Conservation (phyloP, 2,329 filamentous ascomycete genomes). For the Calonectria montana region DNA sequence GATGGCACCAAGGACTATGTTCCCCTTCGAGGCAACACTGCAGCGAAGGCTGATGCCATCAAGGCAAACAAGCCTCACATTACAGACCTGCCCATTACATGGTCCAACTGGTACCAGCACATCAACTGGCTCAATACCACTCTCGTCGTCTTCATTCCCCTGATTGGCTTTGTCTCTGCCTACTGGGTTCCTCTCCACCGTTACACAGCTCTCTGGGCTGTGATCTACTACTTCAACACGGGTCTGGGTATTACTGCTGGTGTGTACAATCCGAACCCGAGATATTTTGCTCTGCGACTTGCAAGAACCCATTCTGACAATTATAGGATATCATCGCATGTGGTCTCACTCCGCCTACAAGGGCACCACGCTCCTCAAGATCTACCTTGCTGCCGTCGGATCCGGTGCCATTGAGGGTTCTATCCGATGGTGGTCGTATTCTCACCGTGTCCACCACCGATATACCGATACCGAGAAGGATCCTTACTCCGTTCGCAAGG, state of each 20-base stretch:
- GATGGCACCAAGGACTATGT: slow-evolving; percentile 69
- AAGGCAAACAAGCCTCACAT: slow-evolving; percentile 77
- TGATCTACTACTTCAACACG: slow-evolving; percentile 86
- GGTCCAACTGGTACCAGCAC: slow-evolving; percentile 89
- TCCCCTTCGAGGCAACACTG: slow-evolving; percentile 54
- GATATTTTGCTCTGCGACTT: background rate
- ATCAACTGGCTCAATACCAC: slow-evolving; percentile 93
- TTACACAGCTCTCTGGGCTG: slow-evolving; percentile 79
- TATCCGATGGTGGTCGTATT: slow-evolving; percentile 89
- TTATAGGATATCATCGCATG: slow-evolving; percentile 68
- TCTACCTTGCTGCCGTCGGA: slow-evolving; percentile 85
- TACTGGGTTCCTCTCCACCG: slow-evolving; percentile 81
- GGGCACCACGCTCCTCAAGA: slow-evolving; percentile 78
- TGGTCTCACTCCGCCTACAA: slow-evolving; percentile 91
- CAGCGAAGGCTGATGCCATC: slow-evolving; percentile 62
- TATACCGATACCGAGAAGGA: slow-evolving; percentile 95
- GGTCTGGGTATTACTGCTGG: slow-evolving; percentile 83
- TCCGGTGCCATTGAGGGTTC: slow-evolving; percentile 88
- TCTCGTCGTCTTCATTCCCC: slow-evolving; percentile 82
- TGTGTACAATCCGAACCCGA: slow-evolving; percentile 51
- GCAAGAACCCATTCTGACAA: slow-evolving; percentile 7
- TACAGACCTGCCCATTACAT: slow-evolving; percentile 83
- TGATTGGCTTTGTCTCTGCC: slow-evolving; percentile 78
- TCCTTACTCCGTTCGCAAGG: slow-evolving; percentile 91
- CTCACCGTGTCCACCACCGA: slow-evolving; percentile 88